Evolutionary conservation across 1,284 basidiomycete species (phyloP).

Genomic region (Pyrrhoderma lamaoense): DNA sequence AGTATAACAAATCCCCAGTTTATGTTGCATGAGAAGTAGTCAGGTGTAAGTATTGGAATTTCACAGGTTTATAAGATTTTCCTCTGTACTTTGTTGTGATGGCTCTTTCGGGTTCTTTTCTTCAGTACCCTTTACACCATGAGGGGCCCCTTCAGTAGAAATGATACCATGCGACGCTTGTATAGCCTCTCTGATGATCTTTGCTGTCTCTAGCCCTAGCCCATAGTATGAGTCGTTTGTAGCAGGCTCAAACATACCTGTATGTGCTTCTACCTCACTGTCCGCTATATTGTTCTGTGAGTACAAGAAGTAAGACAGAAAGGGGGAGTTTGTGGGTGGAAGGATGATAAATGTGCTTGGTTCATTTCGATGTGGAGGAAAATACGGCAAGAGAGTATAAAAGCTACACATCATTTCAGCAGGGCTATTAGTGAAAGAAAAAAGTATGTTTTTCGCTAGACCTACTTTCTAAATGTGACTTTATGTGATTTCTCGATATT

Average conservation of each 20-base stretch:
- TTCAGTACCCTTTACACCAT: conserved; percentile 4
- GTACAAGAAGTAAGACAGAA: conserved; percentile 50
- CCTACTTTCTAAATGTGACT: conserved; percentile 71
- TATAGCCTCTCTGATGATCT: conserved; percentile 52
- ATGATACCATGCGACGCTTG: conserved; percentile 24
- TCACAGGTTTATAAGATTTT: conserved; percentile 9
- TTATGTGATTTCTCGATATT: conserved; percentile 53
- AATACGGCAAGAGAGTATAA: conserved; percentile 67
- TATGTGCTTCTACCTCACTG: conserved; percentile 85
- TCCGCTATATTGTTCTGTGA: conserved; percentile 58
- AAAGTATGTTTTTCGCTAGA: conserved; percentile 12
- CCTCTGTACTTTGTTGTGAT: background rate
- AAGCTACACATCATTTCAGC: conserved; percentile 42
- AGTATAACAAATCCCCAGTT: too few relatives aligned
- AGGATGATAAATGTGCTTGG: conserved; percentile 72
- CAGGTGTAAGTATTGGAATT: too few relatives aligned
- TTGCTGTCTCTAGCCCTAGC: conserved; percentile 64
- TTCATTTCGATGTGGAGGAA: conserved; percentile 42
- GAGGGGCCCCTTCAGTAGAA: conserved; percentile 12
- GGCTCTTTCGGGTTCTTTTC: background rate
- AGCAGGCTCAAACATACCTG: conserved; percentile 77
- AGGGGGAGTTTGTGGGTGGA: conserved; percentile 47
- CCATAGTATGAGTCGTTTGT: conserved; percentile 90
- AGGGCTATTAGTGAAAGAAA: background rate
- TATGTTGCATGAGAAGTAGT: too few relatives aligned